Percentiles rank a stretch among this genome's conserved stretches.
Evolutionary conservation across 2,329 filamentous ascomycete genomes (phyloP).

Genomic region (Alternaria alternata): DNA sequence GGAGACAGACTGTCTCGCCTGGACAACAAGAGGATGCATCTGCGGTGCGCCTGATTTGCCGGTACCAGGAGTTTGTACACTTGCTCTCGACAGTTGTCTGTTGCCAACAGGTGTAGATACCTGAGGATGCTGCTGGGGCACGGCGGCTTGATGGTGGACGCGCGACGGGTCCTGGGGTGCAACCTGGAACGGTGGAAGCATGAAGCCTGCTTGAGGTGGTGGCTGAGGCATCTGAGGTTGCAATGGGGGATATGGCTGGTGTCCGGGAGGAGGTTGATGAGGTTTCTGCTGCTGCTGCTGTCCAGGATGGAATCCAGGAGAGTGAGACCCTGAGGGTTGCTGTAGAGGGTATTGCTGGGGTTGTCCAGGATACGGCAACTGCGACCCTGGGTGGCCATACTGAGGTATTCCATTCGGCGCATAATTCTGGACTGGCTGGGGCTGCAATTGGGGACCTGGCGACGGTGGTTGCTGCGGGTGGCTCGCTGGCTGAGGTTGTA

Average conservation of each 20-base stretch:
- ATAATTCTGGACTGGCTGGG: slow-evolving; percentile 36
- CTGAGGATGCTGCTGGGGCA: slow-evolving; percentile 36
- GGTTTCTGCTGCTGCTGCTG: slow-evolving; percentile 38
- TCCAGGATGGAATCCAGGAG: slow-evolving; percentile 41
- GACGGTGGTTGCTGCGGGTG: slow-evolving; percentile 28
- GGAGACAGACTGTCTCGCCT: slow-evolving; percentile 35
- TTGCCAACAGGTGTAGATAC: slow-evolving; percentile 40
- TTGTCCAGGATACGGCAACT: slow-evolving; percentile 40
- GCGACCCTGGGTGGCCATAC: slow-evolving; percentile 36
- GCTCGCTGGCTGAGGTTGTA: slow-evolving; percentile 32
- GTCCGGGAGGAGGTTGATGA: slow-evolving; percentile 44
- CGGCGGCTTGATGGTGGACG: slow-evolving; percentile 44
- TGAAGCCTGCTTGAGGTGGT: slow-evolving; percentile 55
- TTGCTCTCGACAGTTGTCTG: slow-evolving; percentile 23
- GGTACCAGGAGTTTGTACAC: slow-evolving; percentile 24
- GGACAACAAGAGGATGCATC: slow-evolving; percentile 35
- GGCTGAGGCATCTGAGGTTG: slow-evolving; percentile 46
- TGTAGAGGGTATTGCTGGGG: slow-evolving; percentile 38
- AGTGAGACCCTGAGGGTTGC: slow-evolving; percentile 39
- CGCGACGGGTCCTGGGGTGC: slow-evolving; percentile 54
- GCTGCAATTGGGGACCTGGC: slow-evolving; percentile 44
- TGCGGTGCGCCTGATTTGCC: slow-evolving; percentile 27
- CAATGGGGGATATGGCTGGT: slow-evolving; percentile 41
- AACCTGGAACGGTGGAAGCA: slow-evolving; percentile 59
- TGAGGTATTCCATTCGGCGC: slow-evolving; percentile 34